Base-by-base conservation (phyloP, 768 basidiomycete species). In the Chalciporus pseudorubinellus region DNA sequence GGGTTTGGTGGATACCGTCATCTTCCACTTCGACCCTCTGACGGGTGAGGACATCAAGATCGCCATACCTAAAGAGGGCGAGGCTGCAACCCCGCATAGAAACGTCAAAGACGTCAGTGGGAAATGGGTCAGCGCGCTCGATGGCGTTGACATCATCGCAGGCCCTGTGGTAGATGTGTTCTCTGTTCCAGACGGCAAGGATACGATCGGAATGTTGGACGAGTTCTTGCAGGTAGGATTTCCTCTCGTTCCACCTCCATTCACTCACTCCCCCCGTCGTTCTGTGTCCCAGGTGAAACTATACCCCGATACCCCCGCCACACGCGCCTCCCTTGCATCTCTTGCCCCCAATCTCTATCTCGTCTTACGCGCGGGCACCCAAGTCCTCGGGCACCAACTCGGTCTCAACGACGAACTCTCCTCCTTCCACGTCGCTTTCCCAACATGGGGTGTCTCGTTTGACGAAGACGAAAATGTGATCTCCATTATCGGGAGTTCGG, bases 21-120 rank as follows among this genome's bases (percentile, higher is more conserved):
- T 88, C 11, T 91, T 88, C 73, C 86, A 89, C 46, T 70, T 93
- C 28, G 78, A 92, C 55, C 85, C 88, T 1, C 59, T 89, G n/a
- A 92, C 86, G 0, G 90, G 90, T n/a, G 75, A 77, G n/a, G 83
- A 88, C 47, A 67, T 69, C 6, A 61, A 60, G 45, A 70, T 63
- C 12, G 48, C 55, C 38, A 70, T 21, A 9, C 44, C 51, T 71
- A 13, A 44, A n/a, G 44, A 24, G 2, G 22, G 10, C 14, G 49
- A 52, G 20, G 14, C 39, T 7, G 18, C 40, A 6, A 34, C 38
- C n/a, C 24, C 24, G 11, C 44, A 3, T 9, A 4, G 41, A 26
- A 43, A 54, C 26, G 39, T 55, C 11, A 56, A 48, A 29, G 38
- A 21, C 28, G 29, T 28, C 3, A 45, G 48, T 44, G 51, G 50